Conservation (phyloP, 257 asterid genomes). For the Lavandula angustifolia region DNA sequence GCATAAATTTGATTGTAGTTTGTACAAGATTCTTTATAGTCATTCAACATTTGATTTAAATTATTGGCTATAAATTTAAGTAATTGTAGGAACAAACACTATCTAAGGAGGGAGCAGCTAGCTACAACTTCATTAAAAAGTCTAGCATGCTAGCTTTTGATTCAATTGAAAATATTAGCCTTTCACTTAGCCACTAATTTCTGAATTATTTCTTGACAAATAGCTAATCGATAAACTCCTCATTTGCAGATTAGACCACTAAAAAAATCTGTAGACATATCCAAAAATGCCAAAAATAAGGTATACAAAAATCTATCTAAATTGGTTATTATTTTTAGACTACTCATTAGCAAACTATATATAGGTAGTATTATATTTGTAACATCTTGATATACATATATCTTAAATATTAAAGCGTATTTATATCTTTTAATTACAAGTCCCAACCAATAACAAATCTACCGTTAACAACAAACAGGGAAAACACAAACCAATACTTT, state of each 20-base stretch:
- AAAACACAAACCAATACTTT: not conserved
- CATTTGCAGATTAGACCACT: not conserved
- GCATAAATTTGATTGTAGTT: not conserved
- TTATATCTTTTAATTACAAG: too few relatives aligned
- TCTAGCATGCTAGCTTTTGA: conserved; percentile 2
- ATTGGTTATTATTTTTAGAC: not conserved
- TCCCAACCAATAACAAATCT: not conserved
- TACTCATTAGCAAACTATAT: too few relatives aligned
- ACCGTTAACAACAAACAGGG: not conserved
- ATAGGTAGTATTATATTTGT: too few relatives aligned
- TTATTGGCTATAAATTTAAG: conserved; percentile 11
- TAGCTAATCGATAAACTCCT: conserved; percentile 8
- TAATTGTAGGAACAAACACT: conserved; percentile 29
- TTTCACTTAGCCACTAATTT: not conserved
- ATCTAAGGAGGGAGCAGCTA: conserved; percentile 4
- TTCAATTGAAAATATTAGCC: not conserved
- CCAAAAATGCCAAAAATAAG: not conserved
- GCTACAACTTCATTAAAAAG: conserved; percentile 20
- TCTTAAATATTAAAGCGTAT: too few relatives aligned
- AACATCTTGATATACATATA: too few relatives aligned
- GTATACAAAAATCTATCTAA: not conserved
- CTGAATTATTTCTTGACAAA: conserved; percentile 14
- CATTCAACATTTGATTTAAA: conserved; percentile 15
- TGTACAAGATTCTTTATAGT: conserved; percentile 4
- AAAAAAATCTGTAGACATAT: not conserved